phyloP scores from a whole-genome alignment of 2,329 filamentous ascomycete species.

The Phialemonium atrogriseum region DNA sequence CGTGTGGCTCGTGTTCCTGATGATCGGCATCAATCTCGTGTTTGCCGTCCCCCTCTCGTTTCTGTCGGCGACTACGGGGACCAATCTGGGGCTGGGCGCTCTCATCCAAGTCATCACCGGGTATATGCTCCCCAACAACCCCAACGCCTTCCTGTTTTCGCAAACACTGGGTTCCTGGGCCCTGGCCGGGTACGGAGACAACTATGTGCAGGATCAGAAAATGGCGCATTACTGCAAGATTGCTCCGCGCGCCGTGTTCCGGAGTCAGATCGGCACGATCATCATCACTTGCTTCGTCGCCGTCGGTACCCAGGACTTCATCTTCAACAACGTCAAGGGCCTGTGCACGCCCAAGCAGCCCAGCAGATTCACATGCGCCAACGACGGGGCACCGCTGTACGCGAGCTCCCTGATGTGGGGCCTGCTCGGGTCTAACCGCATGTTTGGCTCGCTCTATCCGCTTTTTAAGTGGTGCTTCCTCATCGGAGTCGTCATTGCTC shows the following conservation, averaged over 20 bases:
- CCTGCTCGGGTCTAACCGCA: conserved; percentile 17
- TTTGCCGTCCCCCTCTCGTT: conserved; percentile 35
- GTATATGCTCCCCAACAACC: conserved; percentile 19
- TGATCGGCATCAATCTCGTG: conserved; percentile 28
- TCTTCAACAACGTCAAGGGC: conserved; percentile 25
- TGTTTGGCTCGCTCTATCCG: conserved; percentile 9
- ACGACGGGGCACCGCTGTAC: neutral
- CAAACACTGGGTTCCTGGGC: conserved; percentile 31
- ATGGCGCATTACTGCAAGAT: conserved; percentile 34
- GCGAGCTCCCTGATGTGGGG: conserved; percentile 19
- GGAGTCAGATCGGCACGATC: conserved; percentile 34
- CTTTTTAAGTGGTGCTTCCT: conserved; percentile 24
- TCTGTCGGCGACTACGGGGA: conserved; percentile 35
- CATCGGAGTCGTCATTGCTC: conserved; percentile 21
- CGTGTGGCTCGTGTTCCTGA: conserved; percentile 21
- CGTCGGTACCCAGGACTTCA: conserved; percentile 31
- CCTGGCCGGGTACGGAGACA: conserved; percentile 32
- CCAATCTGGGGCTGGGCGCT: conserved; percentile 31
- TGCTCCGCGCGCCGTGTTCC: conserved; percentile 29
- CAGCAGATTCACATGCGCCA: conserved; percentile 37
- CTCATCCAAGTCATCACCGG: conserved; percentile 34
- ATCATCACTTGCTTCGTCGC: conserved; percentile 31
- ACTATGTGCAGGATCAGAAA: conserved; percentile 31
- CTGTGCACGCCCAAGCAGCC: conserved; percentile 10
- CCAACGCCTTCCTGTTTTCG: conserved; percentile 28